phyloP scores from a whole-genome alignment of 2,329 filamentous ascomycete genomes.

The Colletotrichum melonis region DNA sequence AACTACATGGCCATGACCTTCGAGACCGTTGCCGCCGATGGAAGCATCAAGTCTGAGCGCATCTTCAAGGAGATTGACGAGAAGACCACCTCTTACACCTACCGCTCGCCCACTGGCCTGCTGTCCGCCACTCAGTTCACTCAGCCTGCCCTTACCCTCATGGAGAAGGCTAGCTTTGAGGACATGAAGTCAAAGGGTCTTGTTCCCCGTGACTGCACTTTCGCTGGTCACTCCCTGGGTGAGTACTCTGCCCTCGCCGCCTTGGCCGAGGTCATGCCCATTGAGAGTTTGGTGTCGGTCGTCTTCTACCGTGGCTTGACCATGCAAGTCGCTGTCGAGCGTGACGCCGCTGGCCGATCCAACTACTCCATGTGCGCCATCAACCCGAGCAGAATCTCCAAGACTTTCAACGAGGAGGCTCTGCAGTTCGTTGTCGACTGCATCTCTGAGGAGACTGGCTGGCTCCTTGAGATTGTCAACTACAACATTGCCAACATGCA shows the following conservation, averaged over 20 bases:
- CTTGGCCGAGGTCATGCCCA: slow-evolving; percentile 98
- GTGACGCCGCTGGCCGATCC: slow-evolving; percentile 89
- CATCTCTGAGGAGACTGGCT: slow-evolving; percentile 91
- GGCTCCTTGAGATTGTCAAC: slow-evolving; percentile 99
- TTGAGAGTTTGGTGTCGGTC: slow-evolving; percentile 96
- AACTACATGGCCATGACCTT: slow-evolving; percentile 99
- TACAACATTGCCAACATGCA: slow-evolving; percentile 85
- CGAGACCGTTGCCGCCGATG: slow-evolving; percentile 94
- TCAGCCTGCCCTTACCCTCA: slow-evolving; percentile 94
- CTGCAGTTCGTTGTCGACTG: slow-evolving; percentile 97
- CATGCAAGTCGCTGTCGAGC: slow-evolving; percentile 99
- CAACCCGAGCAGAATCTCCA: slow-evolving; percentile 97
- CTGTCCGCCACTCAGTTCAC: slow-evolving; percentile 99
- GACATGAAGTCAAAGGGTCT: slow-evolving; percentile 98
- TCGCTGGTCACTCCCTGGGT: slow-evolving; percentile 96
- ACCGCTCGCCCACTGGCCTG: slow-evolving; percentile 92
- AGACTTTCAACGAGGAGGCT: slow-evolving; percentile 98
- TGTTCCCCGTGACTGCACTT: slow-evolving; percentile 95
- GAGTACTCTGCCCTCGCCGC: slow-evolving; percentile 98
- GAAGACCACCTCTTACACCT: slow-evolving; percentile 94
- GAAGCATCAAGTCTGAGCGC: slow-evolving; percentile 95
- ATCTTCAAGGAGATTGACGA: slow-evolving; percentile 99
- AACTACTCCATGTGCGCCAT: slow-evolving; percentile 99
- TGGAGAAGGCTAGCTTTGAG: slow-evolving; percentile 99
- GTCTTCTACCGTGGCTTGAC: slow-evolving; percentile 99